Evolutionary conservation across 2,329 filamentous ascomycete species (phyloP), one percentile per base, ranked within the genome.

Genomic region (Sporothrix protearum): DNA sequence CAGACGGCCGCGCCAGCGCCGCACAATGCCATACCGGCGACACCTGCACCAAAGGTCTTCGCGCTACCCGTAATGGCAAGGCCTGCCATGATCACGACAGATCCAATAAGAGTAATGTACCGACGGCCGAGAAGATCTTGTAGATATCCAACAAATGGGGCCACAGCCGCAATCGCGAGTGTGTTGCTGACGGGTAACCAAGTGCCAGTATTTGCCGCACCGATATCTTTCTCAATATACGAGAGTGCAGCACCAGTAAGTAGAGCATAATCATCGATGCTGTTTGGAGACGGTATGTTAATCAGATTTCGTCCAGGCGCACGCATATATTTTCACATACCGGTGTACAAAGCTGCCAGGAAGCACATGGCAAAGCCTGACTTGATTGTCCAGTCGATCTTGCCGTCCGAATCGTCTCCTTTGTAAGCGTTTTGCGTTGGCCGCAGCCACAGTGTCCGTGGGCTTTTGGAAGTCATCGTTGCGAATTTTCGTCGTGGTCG

Each of bases 201-300:
- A 0, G 55, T 61, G 30, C 55, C 53, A 9, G 55, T 61, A 9
- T 61, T 61, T 3, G 55, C 55, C 0, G 55, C 55, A 8, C 55
- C 55, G 6, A 61, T 30, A 39, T 61, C 55, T 3, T 61, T 61
- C 28, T 61, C 55, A 22, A 61, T 61, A 19, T 61, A 61, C 55
- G 55, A 61, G 14, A 61, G 30, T 6, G 55, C 55, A 0, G 55
- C 55, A 9, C 55, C 55, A 6, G 55, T 39, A 39, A 61, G 33
- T 61, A 61, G 5, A 61, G 55, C 55, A 61, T 61, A 16, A 61
- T 61, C 55, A 61, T 61, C 16, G 30, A 61, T 19, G 55, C 55
- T 39, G 7, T 22, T n/a, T 39, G 19, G 14, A 2, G 30, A 22
- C 22, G 22, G 5, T 22, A 51, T 22, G 1, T 49, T 49, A 19